Percentiles rank a stretch among this genome's conserved stretches.
Conservation (phyloP, 768 basidiomycete species). For the Pisolithus microcarpus region DNA sequence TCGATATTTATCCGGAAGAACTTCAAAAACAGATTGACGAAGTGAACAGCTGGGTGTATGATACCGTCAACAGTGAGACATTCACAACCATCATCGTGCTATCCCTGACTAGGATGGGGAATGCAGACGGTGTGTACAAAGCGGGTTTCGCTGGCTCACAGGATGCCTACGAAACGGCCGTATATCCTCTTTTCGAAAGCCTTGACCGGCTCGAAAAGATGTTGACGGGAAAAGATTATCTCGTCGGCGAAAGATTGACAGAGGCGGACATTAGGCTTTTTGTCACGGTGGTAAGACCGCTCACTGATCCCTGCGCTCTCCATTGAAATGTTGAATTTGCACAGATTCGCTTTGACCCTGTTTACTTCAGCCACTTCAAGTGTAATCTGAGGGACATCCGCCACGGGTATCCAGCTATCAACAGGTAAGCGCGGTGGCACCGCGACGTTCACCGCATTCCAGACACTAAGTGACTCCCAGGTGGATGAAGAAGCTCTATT, state of each 20-base stretch:
- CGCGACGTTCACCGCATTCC: background rate
- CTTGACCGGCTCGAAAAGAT: conserved; percentile 79
- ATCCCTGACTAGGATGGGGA: background rate
- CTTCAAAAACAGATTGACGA: conserved; percentile 72
- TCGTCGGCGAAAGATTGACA: conserved; percentile 77
- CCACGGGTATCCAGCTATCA: conserved; percentile 76
- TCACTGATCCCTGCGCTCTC: background rate
- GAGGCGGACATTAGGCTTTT: conserved; percentile 83
- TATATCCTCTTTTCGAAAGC: conserved; percentile 64
- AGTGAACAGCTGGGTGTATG: conserved; percentile 82
- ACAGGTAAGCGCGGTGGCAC: conserved; percentile 32
- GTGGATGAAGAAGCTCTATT: conserved; percentile 87
- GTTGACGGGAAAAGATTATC: conserved; percentile 71
- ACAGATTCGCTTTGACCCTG: conserved; percentile 83
- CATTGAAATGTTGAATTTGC: background rate
- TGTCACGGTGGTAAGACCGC: conserved; percentile 73
- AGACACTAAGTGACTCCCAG: conserved; percentile 24
- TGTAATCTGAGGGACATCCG: conserved; percentile 86
- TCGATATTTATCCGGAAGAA: conserved; percentile 75
- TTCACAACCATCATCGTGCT: too few relatives aligned
- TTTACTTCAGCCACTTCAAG: conserved; percentile 90
- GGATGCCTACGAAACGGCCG: conserved; percentile 72
- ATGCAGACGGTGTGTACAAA: conserved; percentile 83
- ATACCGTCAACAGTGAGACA: conserved; percentile 65
- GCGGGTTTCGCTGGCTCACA: conserved; percentile 81